phyloP scores from a whole-genome alignment of 768 basidiomycete species.

The Suillus weaverae region DNA sequence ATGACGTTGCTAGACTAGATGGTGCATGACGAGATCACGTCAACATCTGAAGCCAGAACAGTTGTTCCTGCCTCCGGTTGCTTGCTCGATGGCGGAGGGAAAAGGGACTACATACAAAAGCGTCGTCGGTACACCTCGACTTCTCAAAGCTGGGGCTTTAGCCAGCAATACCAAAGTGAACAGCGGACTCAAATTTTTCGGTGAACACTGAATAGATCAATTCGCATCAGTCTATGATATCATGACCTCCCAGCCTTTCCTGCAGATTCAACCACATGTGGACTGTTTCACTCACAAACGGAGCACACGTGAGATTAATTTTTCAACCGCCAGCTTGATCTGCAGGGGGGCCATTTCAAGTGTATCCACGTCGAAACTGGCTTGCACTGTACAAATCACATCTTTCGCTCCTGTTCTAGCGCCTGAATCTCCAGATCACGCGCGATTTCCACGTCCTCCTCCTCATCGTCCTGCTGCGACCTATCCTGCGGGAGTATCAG shows the following conservation, averaged over 20 bases:
- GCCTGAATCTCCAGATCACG: constrained; percentile 27
- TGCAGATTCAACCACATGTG: not conserved
- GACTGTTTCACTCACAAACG: not conserved
- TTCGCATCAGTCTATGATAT: not conserved
- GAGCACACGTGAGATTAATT: not conserved
- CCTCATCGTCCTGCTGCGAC: constrained; percentile 24
- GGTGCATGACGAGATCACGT: not conserved
- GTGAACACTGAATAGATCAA: not conserved
- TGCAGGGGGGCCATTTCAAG: not conserved
- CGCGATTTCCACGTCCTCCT: constrained; percentile 18
- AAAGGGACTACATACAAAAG: not conserved
- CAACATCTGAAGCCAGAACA: not conserved
- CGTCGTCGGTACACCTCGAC: not conserved
- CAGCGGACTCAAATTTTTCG: not conserved
- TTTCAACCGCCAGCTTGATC: not conserved
- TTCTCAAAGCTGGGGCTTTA: not conserved
- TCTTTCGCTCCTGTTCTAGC: not conserved
- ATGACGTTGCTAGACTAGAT: constrained; percentile 29
- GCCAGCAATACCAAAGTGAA: not conserved
- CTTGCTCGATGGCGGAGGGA: not conserved
- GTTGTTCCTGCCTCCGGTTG: not conserved
- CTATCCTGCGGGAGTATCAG: constrained; percentile 48
- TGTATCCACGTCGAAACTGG: not conserved
- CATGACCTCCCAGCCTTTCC: not conserved
- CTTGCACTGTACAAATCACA: not conserved